Percentiles rank a stretch among this genome's conserved stretches.
phyloP scores from a whole-genome alignment of 768 basidiomycete genomes.

The Cystofilobasidium bisporidii region DNA sequence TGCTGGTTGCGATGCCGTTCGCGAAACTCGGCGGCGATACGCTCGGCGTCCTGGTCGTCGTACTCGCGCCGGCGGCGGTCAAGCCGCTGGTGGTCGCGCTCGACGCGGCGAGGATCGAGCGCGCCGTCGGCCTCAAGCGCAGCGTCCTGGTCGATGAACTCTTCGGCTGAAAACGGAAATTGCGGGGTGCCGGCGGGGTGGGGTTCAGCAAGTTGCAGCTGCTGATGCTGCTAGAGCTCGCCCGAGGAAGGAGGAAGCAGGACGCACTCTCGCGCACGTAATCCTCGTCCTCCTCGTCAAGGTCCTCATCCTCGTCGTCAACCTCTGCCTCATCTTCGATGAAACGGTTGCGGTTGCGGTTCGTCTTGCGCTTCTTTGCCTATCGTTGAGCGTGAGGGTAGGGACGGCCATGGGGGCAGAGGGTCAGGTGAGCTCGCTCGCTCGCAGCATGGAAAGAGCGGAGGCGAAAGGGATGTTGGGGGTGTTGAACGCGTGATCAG shows the following conservation, averaged over 20 bases:
- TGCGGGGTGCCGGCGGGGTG: neutral
- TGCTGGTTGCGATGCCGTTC: conserved; percentile 61
- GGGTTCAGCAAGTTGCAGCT: neutral
- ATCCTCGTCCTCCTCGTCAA: conserved; percentile 57
- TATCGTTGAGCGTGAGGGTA: neutral
- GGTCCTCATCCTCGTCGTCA: conserved; percentile 92
- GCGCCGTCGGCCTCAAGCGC: conserved; percentile 52
- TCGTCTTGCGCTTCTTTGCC: conserved; percentile 52
- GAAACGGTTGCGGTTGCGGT: conserved; percentile 59
- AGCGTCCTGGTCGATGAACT: conserved; percentile 42
- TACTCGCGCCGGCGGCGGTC: conserved; percentile 43
- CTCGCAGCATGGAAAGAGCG: too few species aligned
- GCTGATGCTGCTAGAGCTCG: neutral
- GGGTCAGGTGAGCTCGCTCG: neutral
- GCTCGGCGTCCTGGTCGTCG: conserved; percentile 67
- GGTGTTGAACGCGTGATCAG: neutral
- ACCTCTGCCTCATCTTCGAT: conserved; percentile 94
- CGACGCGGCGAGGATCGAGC: conserved; percentile 53
- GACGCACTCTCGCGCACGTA: conserved; percentile 40
- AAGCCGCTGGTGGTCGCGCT: conserved; percentile 41
- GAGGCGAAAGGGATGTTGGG: neutral
- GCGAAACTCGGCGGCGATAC: conserved; percentile 70
- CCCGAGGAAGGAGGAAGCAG: neutral
- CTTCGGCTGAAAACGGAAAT: conserved; percentile 34
- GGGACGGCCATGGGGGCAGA: too few species aligned